These are phyloP conservation scores for Phytophthora cactorum DNA, from an alignment of 352 stramenopile genomes.

Conservation along the genomic window DNA sequence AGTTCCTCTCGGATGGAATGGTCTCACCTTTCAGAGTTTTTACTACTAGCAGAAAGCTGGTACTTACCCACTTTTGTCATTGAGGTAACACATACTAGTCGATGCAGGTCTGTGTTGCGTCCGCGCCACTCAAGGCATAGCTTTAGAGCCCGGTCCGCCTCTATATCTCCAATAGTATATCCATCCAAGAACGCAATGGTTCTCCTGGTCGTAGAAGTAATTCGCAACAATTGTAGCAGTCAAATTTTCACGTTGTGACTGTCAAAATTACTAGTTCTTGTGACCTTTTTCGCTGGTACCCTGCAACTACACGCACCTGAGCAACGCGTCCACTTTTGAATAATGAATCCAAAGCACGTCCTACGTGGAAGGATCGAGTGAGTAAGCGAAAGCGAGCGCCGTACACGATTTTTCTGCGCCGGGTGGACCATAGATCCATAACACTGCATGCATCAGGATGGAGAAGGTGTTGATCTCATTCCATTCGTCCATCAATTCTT, in stretches of 20 bases:
- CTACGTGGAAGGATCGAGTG: not conserved
- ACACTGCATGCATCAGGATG: not conserved
- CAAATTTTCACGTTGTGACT: not conserved
- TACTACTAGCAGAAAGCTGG: not conserved
- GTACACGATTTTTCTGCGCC: not conserved
- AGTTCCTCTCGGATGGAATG: too few relatives aligned
- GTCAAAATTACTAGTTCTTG: not conserved
- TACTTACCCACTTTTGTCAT: not conserved
- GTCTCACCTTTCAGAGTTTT: too few relatives aligned
- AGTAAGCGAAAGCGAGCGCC: not conserved
- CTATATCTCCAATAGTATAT: not conserved
- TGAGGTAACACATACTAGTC: not conserved
- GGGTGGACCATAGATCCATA: not conserved
- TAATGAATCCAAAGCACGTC: not conserved
- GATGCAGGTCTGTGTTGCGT: not conserved
- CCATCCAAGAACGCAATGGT: not conserved
- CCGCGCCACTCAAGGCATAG: not conserved
- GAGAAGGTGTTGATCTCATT: not conserved
- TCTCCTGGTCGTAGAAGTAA: not conserved
- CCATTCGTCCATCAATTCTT: not conserved
- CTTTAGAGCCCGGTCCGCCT: not conserved
- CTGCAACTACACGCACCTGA: not conserved
- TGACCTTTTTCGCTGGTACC: not conserved
- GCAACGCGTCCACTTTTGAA: not conserved
- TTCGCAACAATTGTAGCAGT: not conserved